A percentile compares a stretch with the other conserved stretches of the same genome.
Conservation (phyloP, 2,329 filamentous ascomycete genomes). For the Fusarium staphyleae region DNA sequence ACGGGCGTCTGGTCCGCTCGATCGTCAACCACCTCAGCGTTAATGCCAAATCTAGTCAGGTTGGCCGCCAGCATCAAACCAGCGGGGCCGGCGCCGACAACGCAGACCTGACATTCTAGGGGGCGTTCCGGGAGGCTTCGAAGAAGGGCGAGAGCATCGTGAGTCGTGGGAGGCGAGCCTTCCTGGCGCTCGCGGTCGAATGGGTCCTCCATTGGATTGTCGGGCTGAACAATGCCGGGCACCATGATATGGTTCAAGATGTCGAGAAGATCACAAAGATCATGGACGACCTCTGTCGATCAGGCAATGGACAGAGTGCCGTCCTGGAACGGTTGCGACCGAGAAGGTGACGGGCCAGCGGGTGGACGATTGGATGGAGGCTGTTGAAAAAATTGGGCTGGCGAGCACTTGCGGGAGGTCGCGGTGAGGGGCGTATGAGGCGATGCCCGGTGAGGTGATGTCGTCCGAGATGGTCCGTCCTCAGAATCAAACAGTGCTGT, state of each 20-base stretch:
- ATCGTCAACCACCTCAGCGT: conserved; percentile 72
- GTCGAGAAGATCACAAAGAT: conserved; percentile 30
- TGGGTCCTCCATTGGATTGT: conserved; percentile 40
- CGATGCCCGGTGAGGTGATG: conserved; percentile 22
- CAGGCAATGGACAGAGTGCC: conserved; percentile 37
- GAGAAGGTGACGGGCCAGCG: conserved; percentile 9
- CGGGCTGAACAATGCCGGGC: conserved; percentile 48
- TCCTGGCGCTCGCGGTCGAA: conserved; percentile 40
- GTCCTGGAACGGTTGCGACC: conserved; percentile 31
- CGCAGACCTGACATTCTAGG: conserved; percentile 56
- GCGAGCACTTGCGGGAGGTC: conserved; percentile 13
- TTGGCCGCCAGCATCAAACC: conserved; percentile 63
- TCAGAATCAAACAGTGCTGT: conserved; percentile 31
- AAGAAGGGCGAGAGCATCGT: conserved; percentile 57
- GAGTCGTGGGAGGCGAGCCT: conserved; percentile 45
- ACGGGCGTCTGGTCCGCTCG: conserved; percentile 71
- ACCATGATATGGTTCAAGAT: conserved; percentile 33
- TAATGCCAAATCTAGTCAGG: conserved; percentile 71
- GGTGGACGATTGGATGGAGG: conserved; percentile 6
- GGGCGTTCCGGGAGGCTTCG: conserved; percentile 58
- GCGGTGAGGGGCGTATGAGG: conserved; percentile 21
- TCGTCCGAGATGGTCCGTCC: conserved; percentile 32
- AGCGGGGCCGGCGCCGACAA: conserved; percentile 63
- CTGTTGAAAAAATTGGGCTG: conserved; percentile 18
- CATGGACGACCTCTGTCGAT: conserved; percentile 42